phyloP scores from a whole-genome alignment of 257 asterid genomes.

The Lithospermum erythrorhizon region DNA sequence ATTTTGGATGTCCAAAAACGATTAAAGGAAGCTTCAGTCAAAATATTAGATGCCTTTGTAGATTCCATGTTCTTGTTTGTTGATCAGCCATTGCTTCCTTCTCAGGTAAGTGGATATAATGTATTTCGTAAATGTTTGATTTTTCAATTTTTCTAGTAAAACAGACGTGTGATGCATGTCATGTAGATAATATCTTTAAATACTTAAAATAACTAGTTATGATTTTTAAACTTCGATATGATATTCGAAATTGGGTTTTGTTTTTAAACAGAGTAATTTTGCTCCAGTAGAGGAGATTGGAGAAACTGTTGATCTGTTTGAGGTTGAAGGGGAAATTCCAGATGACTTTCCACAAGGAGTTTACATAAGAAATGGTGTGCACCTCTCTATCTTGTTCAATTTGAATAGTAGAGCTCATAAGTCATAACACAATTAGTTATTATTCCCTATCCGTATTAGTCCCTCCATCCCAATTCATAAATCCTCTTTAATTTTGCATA shows the following conservation, averaged over 20 bases:
- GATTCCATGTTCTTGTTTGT: slow-evolving; percentile 30
- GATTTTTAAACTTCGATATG: too few species aligned
- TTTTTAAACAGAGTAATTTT: slow-evolving; percentile 36
- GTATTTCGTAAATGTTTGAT: background rate
- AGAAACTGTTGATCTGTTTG: slow-evolving; percentile 17
- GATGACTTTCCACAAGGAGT: slow-evolving; percentile 52
- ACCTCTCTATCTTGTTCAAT: background rate
- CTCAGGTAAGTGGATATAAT: slow-evolving; percentile 31
- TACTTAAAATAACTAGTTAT: too few species aligned
- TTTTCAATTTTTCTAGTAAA: too few species aligned
- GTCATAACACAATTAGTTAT: background rate
- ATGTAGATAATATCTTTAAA: too few species aligned
- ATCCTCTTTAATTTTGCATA: background rate
- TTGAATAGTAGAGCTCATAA: background rate
- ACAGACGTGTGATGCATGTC: too few species aligned
- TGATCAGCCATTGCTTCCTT: slow-evolving; percentile 45
- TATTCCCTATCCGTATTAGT: too few species aligned
- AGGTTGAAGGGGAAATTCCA: slow-evolving; percentile 39
- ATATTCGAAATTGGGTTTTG: too few species aligned
- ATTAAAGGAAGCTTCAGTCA: slow-evolving; percentile 23
- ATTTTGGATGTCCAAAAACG: slow-evolving; percentile 11
- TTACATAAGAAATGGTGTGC: slow-evolving; percentile 53
- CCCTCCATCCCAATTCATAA: background rate
- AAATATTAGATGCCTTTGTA: slow-evolving; percentile 34
- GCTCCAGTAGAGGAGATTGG: slow-evolving; percentile 57